phyloP scores from a whole-genome alignment of 2,329 filamentous ascomycete species.

The Clonostachys rhizophaga region DNA sequence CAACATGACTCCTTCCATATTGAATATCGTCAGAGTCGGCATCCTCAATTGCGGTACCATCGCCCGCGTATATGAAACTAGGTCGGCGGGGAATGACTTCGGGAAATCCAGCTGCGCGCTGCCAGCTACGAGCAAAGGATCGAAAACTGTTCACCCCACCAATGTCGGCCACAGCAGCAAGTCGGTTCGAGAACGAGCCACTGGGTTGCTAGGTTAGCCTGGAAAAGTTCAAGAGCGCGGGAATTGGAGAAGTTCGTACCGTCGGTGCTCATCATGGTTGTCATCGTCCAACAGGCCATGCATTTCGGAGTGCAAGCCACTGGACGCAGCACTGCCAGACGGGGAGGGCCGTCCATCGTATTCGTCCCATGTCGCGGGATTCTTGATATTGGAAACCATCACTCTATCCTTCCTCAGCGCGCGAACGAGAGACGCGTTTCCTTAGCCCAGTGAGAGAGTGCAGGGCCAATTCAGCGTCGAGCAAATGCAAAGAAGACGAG shows the following conservation, averaged over 20 bases:
- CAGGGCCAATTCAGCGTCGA: background rate
- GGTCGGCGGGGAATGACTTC: constrained; percentile 80
- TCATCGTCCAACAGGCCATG: constrained; percentile 38
- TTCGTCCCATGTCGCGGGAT: constrained; percentile 40
- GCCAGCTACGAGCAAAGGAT: constrained; percentile 90
- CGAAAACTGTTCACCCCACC: constrained; percentile 93
- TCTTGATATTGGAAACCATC: constrained; percentile 22
- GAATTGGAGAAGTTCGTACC: no score
- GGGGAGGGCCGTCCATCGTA: constrained; percentile 37
- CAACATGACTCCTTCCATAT: constrained; percentile 34
- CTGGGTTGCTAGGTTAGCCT: constrained; percentile 23
- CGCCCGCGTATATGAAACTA: constrained; percentile 65
- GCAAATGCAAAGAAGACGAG: background rate
- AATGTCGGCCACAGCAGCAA: constrained; percentile 60
- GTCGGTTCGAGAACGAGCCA: constrained; percentile 53
- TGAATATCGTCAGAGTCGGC: constrained; percentile 22
- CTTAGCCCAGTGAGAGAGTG: no score
- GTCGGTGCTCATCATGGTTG: constrained; percentile 14
- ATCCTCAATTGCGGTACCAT: constrained; percentile 23
- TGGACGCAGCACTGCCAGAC: constrained; percentile 33
- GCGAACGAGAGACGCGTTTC: no score
- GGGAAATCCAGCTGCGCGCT: constrained; percentile 81
- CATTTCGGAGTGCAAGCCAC: constrained; percentile 33
- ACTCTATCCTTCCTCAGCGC: background rate
- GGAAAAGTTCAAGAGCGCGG: background rate